These are phyloP conservation scores for Amphirosellinia nigrospora DNA, from an alignment of 495 filamentous ascomycete genomes.

Conservation along the genomic window DNA sequence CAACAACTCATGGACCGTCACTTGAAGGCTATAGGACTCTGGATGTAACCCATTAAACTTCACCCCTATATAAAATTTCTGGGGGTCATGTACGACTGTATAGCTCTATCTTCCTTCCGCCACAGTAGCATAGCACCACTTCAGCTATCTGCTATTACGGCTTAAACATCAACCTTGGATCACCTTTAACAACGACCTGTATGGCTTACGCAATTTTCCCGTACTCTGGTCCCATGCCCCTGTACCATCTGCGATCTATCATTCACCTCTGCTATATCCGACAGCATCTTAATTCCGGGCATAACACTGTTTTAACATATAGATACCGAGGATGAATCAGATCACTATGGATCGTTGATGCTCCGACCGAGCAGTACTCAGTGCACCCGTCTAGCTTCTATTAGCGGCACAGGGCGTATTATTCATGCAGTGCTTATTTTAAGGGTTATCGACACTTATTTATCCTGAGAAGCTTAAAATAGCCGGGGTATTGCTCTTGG, in stretches of 20 bases:
- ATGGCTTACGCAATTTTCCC: not conserved
- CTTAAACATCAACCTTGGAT: not conserved
- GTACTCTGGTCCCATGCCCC: not conserved
- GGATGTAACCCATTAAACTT: conserved; percentile 16
- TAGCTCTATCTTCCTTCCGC: not conserved
- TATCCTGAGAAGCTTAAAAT: not conserved
- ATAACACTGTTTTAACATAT: conserved; percentile 1
- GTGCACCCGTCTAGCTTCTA: not conserved
- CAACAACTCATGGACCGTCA: conserved; percentile 1
- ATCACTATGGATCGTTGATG: not conserved
- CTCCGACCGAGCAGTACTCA: not conserved
- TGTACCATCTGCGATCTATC: not conserved
- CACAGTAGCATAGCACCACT: not conserved
- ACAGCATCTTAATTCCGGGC: not conserved
- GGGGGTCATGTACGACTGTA: not conserved
- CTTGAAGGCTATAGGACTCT: conserved; percentile 2
- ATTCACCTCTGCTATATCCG: not conserved
- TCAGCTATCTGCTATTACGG: not conserved
- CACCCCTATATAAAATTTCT: conserved; percentile 18
- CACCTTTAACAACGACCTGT: not conserved
- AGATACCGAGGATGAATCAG: not conserved
- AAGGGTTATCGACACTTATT: not conserved
- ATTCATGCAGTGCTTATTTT: not conserved
- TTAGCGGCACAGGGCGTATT: not conserved
- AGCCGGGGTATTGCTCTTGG: not conserved